Base-by-base conservation (phyloP, 163 green algal species). In the Chlorella variabilis region DNA sequence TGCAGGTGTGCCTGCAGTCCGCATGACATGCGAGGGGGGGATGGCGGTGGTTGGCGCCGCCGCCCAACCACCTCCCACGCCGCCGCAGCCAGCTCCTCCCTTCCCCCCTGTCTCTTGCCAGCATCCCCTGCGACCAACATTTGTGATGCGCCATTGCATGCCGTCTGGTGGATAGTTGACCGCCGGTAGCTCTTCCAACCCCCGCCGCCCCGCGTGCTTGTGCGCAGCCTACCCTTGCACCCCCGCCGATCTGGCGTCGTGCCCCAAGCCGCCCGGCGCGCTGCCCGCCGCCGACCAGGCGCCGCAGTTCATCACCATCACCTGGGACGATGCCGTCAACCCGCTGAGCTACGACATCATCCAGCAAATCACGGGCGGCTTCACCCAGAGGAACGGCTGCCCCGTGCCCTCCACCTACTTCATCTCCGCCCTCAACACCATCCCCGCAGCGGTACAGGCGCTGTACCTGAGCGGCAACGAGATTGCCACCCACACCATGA, bases 401-500 rank as follows among this genome's bases (percentile, higher is more conserved):
- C 34, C 51, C 34, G 33, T 78, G 17, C 71, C 71, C 17, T 69
- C 51, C 34, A 78, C 71, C 7, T 78, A 42, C 51, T 78, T 58
- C 17, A 41, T 78, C 34, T 58, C n/a, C 25, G 13, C 23, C 23
- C 45, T 31, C 2, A 65, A 68, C 71, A 58, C 71, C 34, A 38
- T 69, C 4, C 33, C 51, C 9, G 71, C 71, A 25, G 71, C 49
- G 21, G 75, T 75, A 20, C 75, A 81, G 62, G 42, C 62, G 23
- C 34, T 74, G 21, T 81, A 81, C 61, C 11, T 74, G 29, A 15
- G 31, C 6, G 62, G 61, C 42, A 63, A 75, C 45, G 75, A 81
- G 42, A 81, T 81, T 71, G 75, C 75, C 21, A 74, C 75, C 18
- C 75, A 81, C 45, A 81, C 75, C n/a, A 27, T 75, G 3, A 65